A percentile compares a stretch with the other conserved stretches of the same genome.
phyloP scores from a whole-genome alignment of 1,284 basidiomycete genomes.

The Pulveroboletus sp. region DNA sequence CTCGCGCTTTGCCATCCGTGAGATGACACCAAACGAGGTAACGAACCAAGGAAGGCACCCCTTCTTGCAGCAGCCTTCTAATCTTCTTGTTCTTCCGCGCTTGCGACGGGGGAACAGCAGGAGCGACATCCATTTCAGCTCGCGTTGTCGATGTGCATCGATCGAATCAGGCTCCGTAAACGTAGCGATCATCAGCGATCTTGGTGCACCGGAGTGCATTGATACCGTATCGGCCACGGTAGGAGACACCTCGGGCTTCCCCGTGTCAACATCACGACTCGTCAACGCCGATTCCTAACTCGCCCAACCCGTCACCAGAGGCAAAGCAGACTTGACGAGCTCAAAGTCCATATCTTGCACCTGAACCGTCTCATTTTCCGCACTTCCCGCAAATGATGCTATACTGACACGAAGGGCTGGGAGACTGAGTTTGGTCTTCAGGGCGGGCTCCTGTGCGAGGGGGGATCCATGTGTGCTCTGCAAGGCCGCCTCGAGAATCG shows the following conservation, averaged over 20 bases:
- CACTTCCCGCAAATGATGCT: constrained; percentile 20
- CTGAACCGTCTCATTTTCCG: constrained; percentile 51
- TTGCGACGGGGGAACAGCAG: constrained; percentile 57
- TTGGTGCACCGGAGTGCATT: constrained; percentile 34
- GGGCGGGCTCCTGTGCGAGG: constrained; percentile 18
- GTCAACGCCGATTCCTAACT: constrained; percentile 52
- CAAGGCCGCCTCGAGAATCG: constrained; percentile 14
- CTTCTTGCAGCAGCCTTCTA: constrained; percentile 73
- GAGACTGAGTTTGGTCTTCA: constrained; percentile 31
- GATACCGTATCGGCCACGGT: constrained; percentile 50
- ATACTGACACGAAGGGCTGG: constrained; percentile 28
- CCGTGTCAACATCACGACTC: constrained; percentile 31
- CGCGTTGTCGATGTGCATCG: constrained; percentile 72
- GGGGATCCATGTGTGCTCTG: constrained; percentile 25
- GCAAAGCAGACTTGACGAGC: constrained; percentile 57
- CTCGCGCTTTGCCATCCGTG: constrained; percentile 68
- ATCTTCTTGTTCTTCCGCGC: constrained; percentile 83
- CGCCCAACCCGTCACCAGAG: constrained; percentile 40
- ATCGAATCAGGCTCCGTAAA: constrained; percentile 34
- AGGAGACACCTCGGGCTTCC: constrained; percentile 27
- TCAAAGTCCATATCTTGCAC: constrained; percentile 80
- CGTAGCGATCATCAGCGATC: constrained; percentile 27
- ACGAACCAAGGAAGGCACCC: constrained; percentile 81
- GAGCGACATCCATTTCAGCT: constrained; percentile 72
- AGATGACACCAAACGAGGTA: constrained; percentile 85